Base-by-base conservation (phyloP, 2,329 filamentous ascomycete species). In the Fusarium hainanense region DNA sequence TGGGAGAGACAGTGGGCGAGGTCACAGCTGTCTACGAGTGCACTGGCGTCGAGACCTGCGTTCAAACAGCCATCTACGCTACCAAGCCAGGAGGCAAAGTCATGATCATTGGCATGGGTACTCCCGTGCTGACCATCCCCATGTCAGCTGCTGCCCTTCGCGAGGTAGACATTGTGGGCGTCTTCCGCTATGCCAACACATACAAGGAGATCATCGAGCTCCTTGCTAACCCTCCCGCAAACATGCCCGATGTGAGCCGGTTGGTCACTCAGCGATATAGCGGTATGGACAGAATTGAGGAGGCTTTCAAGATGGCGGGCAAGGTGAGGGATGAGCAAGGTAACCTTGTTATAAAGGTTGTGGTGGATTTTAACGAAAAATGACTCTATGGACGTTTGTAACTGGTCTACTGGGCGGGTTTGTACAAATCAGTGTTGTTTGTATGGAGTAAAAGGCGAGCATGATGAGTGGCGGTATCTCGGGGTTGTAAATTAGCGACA, bases 131-230 rank as follows among this genome's bases (percentile, higher is more conserved):
- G 74, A 92, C 89, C 0, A 81, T 93, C 13, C 90, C 90, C 43
- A 85, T 93, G 56, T 90, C 88, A 4, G 88, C 88, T 5, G 90
- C 91, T 6, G 87, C 90, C 9, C 83, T 91, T 7, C 86, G 90
- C 54, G 91, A 93, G 77, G 87, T 93, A 57, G 90, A 92, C 75
- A 85, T 93, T n/a, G 78, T 91, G 21, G 90, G 90, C 27, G 88
- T 91, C 42, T 92, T 92, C 80, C 85, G 90, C 59, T 93, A 93
- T 72, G 89, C 89, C n/a, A 90, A 93, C 80, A 92, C 91, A 1
- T 95, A 94, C 76, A 85, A 86, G 11, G 77, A 79, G 32, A 85
- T 83, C 57, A 86, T 88, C 60, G 77, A 84, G 61, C 79, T 88
- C 52, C 77, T 88, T 25, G 75, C 86, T 75, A 76, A 85, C 77